Percentiles rank a stretch among this genome's conserved stretches.
phyloP scores from a whole-genome alignment of 2,329 filamentous ascomycete genomes.

The Talaromyces sp. region DNA sequence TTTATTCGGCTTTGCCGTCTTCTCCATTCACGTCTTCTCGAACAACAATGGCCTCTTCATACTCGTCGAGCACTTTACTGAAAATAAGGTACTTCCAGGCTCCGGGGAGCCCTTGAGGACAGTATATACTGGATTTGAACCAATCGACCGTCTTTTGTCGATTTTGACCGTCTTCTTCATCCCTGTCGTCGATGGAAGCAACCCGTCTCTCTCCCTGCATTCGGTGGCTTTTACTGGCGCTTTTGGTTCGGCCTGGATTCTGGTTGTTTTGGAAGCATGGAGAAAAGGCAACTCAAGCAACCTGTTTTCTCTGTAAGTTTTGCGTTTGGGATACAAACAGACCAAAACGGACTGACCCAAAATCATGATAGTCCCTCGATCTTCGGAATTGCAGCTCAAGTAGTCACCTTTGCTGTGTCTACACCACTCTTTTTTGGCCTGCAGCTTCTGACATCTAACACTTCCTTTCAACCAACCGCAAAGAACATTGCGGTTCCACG shows the following conservation, averaged over 20 bases:
- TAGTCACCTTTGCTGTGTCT: constrained; percentile 39
- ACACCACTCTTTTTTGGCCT: constrained; percentile 38
- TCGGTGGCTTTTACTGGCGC: constrained; percentile 35
- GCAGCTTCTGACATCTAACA: constrained; percentile 39
- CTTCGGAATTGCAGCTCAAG: constrained; percentile 38
- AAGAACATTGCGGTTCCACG: constrained; percentile 28
- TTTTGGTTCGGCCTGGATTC: constrained; percentile 36
- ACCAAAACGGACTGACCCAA: constrained; percentile 6
- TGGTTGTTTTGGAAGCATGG: constrained; percentile 41
- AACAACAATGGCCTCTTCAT: constrained; percentile 24
- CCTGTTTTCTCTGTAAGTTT: constrained; percentile 36
- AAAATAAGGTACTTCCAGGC: constrained; percentile 14
- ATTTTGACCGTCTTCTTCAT: constrained; percentile 35
- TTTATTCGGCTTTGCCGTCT: constrained; percentile 25
- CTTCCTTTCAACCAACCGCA: constrained; percentile 28
- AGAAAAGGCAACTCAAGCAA: constrained; percentile 39
- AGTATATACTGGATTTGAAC: constrained; percentile 28
- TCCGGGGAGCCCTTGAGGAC: constrained; percentile 17
- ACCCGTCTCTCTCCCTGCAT: constrained; percentile 29
- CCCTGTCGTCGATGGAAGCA: constrained; percentile 32
- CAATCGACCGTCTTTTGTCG: constrained; percentile 26
- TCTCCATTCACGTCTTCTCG: constrained; percentile 29
- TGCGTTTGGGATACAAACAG: constrained; percentile 3
- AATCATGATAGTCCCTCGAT: constrained; percentile 23
- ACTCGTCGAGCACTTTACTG: constrained; percentile 21